Base-by-base conservation (phyloP, 2,329 filamentous ascomycete species). In the Coniochaeta pulveracea region DNA sequence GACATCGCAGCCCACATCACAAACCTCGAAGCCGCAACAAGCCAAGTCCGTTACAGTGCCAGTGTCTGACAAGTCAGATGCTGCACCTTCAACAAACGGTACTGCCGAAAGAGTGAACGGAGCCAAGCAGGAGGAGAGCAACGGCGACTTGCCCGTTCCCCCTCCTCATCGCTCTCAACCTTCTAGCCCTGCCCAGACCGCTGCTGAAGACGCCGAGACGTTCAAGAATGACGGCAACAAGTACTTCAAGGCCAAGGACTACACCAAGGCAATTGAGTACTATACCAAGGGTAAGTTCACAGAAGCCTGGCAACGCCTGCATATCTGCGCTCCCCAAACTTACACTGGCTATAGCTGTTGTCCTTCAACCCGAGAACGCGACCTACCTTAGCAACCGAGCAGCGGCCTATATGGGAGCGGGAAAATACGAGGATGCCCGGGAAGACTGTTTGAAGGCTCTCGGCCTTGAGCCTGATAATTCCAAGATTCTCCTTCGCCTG, bases 141-240 rank as follows among this genome's bases (percentile, higher is more conserved):
- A 32, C 21, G 23, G 24, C 10, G 63, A 64, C 26, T 68, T 68
- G 12, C 82, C 82, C 9, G 65, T 69, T 23, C 82, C 82, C 34
- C 82, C 82, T 33, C 82, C 80, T 38, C 82, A 88, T 59, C 69
- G 72, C 47, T 76, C 72, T 18, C 73, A 69, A 49, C 70, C 72
- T 27, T 68, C 66, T 35, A 77, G 69, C 52, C 74, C 72, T 26
- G 60, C 62, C 32, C 61, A 66, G 27, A 66, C 60, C 22, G 55
- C 65, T 16, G 57, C 61, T 26, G 82, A 89, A 34, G 85, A 95
- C 52, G 85, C 89, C 17, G 91, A 98, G 61, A 69, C 76, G 10
- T 94, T 80, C 72, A 98, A 98, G 67, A 75, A 83, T 47, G 76
- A 84, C 3, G 91, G 91, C 38, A 98, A 98, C 64, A 91, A 91